These are phyloP conservation scores for Capsicum chinense DNA, from an alignment of 257 asterid genomes.

Conservation along the genomic window DNA sequence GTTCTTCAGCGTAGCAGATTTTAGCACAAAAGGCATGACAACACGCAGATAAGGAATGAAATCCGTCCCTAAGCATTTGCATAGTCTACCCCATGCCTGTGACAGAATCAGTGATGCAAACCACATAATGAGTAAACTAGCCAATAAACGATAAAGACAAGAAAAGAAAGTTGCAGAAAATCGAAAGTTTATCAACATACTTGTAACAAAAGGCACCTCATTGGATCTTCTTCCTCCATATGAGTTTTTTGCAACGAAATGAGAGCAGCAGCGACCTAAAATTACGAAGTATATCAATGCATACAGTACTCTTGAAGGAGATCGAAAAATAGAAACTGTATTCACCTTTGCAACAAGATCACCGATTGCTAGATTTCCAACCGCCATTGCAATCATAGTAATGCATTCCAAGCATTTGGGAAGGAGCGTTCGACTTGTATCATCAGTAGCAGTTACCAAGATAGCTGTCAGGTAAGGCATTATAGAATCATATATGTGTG, in stretches of 20 bases:
- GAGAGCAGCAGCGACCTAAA: background rate
- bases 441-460: background rate
- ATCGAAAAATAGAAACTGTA: background rate
- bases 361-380: background rate
- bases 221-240: background rate
- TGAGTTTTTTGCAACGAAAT: slow-evolving; percentile 12
- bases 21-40: background rate
- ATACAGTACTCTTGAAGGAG: background rate
- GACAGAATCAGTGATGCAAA: background rate
- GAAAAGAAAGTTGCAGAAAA: background rate
- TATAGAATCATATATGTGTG: background rate
- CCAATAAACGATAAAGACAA: background rate
- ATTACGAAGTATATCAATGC: background rate
- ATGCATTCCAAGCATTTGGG: slow-evolving; percentile 12
- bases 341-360: slow-evolving; percentile 12
- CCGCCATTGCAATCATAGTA: background rate
- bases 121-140: background rate
- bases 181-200: slow-evolving; percentile 9
- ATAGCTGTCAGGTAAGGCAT: background rate
- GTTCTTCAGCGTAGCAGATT: slow-evolving; percentile 24
- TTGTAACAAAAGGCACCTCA: slow-evolving; percentile 23
- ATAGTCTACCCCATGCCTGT: slow-evolving; percentile 26
- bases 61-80: slow-evolving; percentile 8
- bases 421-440: background rate
- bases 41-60: slow-evolving; percentile 30